A percentile compares a stretch with the other conserved stretches of the same genome.
Evolutionary conservation across 331 rosid genomes (phyloP).

Genomic region (Quercus lobata): DNA sequence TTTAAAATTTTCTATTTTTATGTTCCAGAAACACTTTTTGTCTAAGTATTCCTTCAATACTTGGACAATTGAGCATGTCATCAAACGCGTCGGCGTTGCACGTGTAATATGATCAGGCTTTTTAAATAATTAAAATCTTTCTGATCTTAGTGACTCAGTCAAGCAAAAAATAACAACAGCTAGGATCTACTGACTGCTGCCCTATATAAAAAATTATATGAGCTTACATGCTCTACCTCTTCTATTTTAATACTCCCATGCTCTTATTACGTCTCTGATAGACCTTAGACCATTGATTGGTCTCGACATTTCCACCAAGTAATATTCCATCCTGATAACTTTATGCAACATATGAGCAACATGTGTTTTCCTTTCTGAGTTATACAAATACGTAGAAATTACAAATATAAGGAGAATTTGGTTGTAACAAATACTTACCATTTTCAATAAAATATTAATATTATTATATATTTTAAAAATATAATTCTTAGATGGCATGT

Average conservation of each 20-base stretch:
- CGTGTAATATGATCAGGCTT: slow-evolving; percentile 3
- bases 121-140: not conserved
- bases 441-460: too few species aligned
- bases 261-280: not conserved
- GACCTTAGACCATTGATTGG: not conserved
- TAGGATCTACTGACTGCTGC: not conserved
- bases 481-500: too few species aligned
- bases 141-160: slow-evolving; percentile 11
- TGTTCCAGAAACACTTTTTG: not conserved
- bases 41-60: not conserved
- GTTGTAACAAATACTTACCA: too few species aligned
- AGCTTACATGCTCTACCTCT: not conserved
- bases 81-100: slow-evolving; percentile 6
- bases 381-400: too few species aligned
- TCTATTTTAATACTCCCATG: too few species aligned
- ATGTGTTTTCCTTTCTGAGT: too few species aligned
- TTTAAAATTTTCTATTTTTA: too few species aligned
- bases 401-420: too few species aligned
- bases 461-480: too few species aligned
- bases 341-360: too few species aligned
- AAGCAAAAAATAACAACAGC: slow-evolving; percentile 28
- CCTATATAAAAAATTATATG: not conserved
- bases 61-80: not conserved
- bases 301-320: not conserved
- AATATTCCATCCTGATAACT: too few species aligned